Evolutionary conservation across 257 asterid genomes (phyloP), one percentile per base, ranked within the genome.

Genomic region (Solanum neorickii): DNA sequence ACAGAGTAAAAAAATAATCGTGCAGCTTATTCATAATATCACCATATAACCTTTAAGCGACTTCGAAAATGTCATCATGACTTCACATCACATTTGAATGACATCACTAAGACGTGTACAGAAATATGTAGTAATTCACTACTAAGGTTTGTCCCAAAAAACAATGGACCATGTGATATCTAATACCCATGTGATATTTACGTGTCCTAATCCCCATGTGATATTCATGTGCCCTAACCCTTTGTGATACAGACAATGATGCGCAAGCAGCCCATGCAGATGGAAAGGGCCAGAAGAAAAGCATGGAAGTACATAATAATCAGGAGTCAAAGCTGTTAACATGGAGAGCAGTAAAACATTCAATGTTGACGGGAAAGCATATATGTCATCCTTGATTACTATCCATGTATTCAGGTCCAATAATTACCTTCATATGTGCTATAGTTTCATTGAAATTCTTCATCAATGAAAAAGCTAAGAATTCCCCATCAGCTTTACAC

Each of bases 401-500:
- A 89, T 87, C 91, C 90, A 91, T 66, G 83, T 74, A 88, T 88
- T 88, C 87, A 90, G 90, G 86, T 90, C 87, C 82, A 87, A 83
- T 83, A 89, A 86, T 92, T 94, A 95, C 97, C 97, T 94, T 90
- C 86, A 65, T 86, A 82, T 27, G 62, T 86, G 92, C 89, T 87
- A 90, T 73, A 88, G 80, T 91, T 89, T 83, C 88, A 83, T 93
- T 89, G 92, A 91, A 89, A 86, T 89, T 91, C 95, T 95, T 89
- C 94, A 9, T 90, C 94, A 91, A 91, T 92, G 95, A 92, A 89
- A 90, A 91, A 65, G 94, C 88, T 91, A 92, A 88, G 90, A 91
- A 91, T 86, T 90, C 87, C 92, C 90, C 91, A 92, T 92, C 95
- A 90, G 90, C 92, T 87, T 89, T 91, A 92, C 92, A 94, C 93